phyloP scores from a whole-genome alignment of 2,329 filamentous ascomycete genomes.

The Colletotrichum simmondsii region DNA sequence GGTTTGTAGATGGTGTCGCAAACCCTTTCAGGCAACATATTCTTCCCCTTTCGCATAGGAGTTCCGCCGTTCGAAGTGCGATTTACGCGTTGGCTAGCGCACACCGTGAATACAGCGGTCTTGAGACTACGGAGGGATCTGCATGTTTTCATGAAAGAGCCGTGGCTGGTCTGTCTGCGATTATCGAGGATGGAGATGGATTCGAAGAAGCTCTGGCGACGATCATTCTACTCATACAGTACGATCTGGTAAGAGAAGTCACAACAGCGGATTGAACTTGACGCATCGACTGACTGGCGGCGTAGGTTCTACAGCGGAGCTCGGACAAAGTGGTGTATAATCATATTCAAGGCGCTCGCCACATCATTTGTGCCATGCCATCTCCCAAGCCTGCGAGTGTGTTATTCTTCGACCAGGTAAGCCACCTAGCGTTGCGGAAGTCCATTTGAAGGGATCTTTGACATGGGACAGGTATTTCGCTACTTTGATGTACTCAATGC shows the following conservation, averaged over 20 bases:
- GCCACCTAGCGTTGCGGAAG: background rate
- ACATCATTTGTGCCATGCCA: slow-evolving; percentile 22
- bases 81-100: slow-evolving; percentile 32
- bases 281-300: background rate
- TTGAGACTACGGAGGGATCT: slow-evolving; percentile 26
- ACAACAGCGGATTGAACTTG: too few species aligned
- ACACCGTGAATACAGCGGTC: slow-evolving; percentile 24
- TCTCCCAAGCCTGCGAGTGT: slow-evolving; percentile 14
- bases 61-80: slow-evolving; percentile 28
- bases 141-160: slow-evolving; percentile 27
- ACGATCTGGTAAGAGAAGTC: slow-evolving; percentile 24
- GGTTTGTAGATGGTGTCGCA: slow-evolving; percentile 6
- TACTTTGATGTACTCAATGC: slow-evolving; percentile 34
- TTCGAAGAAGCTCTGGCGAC: slow-evolving; percentile 29
- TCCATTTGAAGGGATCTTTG: background rate
- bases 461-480: slow-evolving; percentile 23
- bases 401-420: slow-evolving; percentile 31
- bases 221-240: slow-evolving; percentile 30
- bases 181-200: slow-evolving; percentile 29
- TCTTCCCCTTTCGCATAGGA: slow-evolving; percentile 21
- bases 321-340: slow-evolving; percentile 7
- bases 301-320: slow-evolving; percentile 28
- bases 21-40: slow-evolving; percentile 27
- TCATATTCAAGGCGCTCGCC: slow-evolving; percentile 29
- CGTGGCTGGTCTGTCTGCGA: slow-evolving; percentile 13